Conservation (phyloP, 768 basidiomycete species). For the Boletus rufocinnamomeus region DNA sequence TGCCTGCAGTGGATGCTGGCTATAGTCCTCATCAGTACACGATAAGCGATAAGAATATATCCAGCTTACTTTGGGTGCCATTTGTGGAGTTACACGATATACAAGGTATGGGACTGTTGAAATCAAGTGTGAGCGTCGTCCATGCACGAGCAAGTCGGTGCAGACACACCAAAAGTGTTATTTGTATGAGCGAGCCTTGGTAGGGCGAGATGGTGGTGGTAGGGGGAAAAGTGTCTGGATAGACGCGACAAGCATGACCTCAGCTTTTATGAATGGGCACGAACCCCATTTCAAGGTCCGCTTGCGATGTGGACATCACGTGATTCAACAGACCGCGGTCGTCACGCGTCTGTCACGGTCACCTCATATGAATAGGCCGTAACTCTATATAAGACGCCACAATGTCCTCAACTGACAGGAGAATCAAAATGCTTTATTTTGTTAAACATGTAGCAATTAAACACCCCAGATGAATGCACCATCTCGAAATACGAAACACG, state of each 20-base stretch:
- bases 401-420: not conserved
- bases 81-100: constrained; percentile 35
- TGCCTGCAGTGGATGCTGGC: constrained; percentile 45
- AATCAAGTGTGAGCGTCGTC: constrained; percentile 15
- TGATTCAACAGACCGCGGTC: constrained; percentile 39
- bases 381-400: too few relatives aligned
- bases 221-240: constrained; percentile 27
- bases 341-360: constrained; percentile 37
- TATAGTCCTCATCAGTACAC: constrained; percentile 20
- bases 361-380: constrained; percentile 16
- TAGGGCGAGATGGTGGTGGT: constrained; percentile 32
- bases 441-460: not conserved
- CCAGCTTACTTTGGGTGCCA: constrained; percentile 40
- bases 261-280: constrained; percentile 38
- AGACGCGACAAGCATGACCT: constrained; percentile 31
- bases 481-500: not conserved
- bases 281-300: constrained; percentile 37
- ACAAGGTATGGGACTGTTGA: constrained; percentile 33
- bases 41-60: constrained; percentile 9
- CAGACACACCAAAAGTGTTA: constrained; percentile 27
- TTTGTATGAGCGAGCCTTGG: constrained; percentile 20
- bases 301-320: constrained; percentile 28
- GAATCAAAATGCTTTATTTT: not conserved
- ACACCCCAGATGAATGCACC: constrained; percentile 5
- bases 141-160: constrained; percentile 2